Evolutionary conservation across 1,139 yeast genomes (phyloP).

Genomic region (Suhomyces chickasaworum): DNA sequence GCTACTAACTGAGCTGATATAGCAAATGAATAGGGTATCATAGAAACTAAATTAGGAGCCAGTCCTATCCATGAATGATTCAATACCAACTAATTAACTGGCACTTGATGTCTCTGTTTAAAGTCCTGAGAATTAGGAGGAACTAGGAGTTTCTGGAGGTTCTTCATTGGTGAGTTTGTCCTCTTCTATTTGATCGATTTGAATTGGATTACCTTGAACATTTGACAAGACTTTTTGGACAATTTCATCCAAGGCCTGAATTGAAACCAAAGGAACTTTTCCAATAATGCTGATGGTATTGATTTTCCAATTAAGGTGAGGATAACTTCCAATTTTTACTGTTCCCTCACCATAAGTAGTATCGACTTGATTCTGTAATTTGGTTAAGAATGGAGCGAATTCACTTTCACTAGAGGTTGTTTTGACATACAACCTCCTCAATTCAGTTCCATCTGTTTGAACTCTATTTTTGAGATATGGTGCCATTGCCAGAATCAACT

Average conservation of each 20-base stretch:
- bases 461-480: slow-evolving; percentile 30
- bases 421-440: slow-evolving; percentile 58
- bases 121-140: too few relatives aligned
- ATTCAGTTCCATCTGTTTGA: slow-evolving; percentile 25
- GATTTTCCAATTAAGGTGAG: slow-evolving; percentile 64
- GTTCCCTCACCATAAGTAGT: slow-evolving; percentile 32
- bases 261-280: slow-evolving; percentile 25
- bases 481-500: slow-evolving; percentile 42
- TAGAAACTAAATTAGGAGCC: too few relatives aligned
- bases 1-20: too few relatives aligned
- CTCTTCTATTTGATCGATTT: slow-evolving; percentile 59
- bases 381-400: slow-evolving; percentile 63
- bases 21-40: too few relatives aligned
- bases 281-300: slow-evolving; percentile 78
- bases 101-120: not conserved
- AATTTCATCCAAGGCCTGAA: slow-evolving; percentile 39
- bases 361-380: slow-evolving; percentile 51
- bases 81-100: too few relatives aligned
- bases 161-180: slow-evolving; percentile 25
- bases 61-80: too few relatives aligned
- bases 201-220: slow-evolving; percentile 52
- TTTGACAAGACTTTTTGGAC: slow-evolving; percentile 48
- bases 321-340: slow-evolving; percentile 81
- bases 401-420: slow-evolving; percentile 64
- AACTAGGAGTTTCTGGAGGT: too few relatives aligned